phyloP scores from a whole-genome alignment of 345 rosid species.

The Stellera chamaejasme region DNA sequence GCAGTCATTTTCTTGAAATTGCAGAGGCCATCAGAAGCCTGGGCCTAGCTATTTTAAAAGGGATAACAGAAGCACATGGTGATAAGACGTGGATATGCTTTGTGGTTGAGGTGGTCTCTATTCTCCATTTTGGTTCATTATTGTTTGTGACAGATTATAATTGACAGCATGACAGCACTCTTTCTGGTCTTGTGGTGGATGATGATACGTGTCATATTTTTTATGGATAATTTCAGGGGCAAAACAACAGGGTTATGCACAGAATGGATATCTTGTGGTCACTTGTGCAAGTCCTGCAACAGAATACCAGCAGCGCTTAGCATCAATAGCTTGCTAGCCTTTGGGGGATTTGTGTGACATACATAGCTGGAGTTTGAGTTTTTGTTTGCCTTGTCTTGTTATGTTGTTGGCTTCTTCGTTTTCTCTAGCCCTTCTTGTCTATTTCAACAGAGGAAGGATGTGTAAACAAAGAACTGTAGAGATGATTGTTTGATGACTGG shows the following conservation, averaged over 20 bases:
- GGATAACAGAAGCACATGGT: constrained; percentile 66
- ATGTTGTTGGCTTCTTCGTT: constrained; percentile 8
- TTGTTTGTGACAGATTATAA: neutral
- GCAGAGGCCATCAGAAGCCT: constrained; percentile 79
- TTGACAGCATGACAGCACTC: neutral
- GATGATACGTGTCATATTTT: no score
- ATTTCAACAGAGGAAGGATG: no score
- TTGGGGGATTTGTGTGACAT: neutral
- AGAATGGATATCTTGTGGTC: constrained; percentile 97
- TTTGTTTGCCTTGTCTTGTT: constrained; percentile 14
- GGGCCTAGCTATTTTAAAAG: constrained; percentile 83
- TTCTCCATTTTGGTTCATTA: constrained; percentile 12
- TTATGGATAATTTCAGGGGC: constrained; percentile 46
- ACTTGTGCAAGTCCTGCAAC: constrained; percentile 78
- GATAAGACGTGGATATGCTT: constrained; percentile 85
- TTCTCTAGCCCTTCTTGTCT: no score
- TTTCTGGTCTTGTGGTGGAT: neutral
- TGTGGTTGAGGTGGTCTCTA: constrained; percentile 70
- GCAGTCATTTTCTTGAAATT: constrained; percentile 90
- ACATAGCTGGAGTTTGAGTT: constrained; percentile 18
- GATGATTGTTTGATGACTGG: no score
- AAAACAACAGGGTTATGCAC: constrained; percentile 57
- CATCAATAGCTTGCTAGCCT: constrained; percentile 10
- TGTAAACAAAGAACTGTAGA: no score
- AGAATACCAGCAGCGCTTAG: constrained; percentile 43